phyloP scores from a whole-genome alignment of 2,329 filamentous ascomycete genomes.

The Beauveria sp. region DNA sequence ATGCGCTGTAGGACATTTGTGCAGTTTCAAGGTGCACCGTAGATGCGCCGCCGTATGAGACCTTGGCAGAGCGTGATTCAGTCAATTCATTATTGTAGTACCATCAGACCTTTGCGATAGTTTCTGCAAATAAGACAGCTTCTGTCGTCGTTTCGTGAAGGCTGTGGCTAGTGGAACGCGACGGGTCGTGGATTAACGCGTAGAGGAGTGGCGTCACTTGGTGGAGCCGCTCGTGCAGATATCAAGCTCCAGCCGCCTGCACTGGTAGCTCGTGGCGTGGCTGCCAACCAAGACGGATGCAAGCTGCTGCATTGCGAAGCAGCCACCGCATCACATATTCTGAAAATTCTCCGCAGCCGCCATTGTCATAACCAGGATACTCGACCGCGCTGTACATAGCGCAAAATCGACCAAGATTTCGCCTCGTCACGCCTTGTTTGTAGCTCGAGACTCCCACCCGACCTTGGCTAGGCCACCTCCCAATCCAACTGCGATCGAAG shows the following conservation, averaged over 20 bases:
- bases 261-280: neutral
- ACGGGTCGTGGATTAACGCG: constrained; percentile 1
- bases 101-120: neutral
- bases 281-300: neutral
- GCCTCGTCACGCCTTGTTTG: neutral
- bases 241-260: constrained; percentile 3
- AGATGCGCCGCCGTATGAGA: neutral
- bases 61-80: neutral
- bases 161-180: constrained; percentile 2
- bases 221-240: constrained; percentile 2
- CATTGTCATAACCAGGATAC: neutral
- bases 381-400: neutral
- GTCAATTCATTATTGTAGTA: neutral
- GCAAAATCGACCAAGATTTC: neutral
- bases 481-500: neutral
- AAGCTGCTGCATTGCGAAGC: constrained; percentile 1
- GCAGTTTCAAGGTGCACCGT: neutral
- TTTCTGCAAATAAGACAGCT: neutral
- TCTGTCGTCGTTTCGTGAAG: neutral
- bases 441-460: neutral
- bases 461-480: neutral
- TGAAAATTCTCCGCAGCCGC: neutral
- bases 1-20: constrained; percentile 9
- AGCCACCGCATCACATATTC: constrained; percentile 3
- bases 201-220: constrained; percentile 10